Conservation (phyloP, 257 asterid genomes). For the Gentiana macrophylla region DNA sequence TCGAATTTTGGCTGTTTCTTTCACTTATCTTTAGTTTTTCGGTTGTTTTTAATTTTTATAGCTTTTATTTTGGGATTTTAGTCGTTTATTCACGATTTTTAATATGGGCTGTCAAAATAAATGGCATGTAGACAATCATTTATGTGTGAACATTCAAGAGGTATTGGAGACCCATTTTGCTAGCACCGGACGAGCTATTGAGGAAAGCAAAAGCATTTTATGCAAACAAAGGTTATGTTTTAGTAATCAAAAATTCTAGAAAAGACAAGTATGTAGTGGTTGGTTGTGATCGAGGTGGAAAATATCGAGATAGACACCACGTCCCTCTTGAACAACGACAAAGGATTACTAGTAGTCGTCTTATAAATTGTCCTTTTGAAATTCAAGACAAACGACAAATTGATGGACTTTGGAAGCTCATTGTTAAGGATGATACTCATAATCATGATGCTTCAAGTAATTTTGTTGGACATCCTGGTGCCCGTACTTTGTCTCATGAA, state of each 20-base stretch:
- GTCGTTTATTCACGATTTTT: too few relatives aligned
- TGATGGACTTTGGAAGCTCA: background rate
- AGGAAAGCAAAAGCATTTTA: background rate
- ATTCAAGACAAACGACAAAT: background rate
- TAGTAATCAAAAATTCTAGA: background rate
- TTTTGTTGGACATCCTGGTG: background rate
- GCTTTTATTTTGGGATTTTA: too few relatives aligned
- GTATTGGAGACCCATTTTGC: background rate
- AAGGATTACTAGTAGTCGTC: background rate
- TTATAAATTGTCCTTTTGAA: conserved; percentile 1
- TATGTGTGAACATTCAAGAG: too few relatives aligned
- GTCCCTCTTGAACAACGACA: background rate
- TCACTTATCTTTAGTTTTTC: too few relatives aligned
- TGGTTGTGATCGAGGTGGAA: background rate
- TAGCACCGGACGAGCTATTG: background rate
- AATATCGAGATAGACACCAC: background rate
- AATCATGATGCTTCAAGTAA: background rate
- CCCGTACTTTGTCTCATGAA: background rate
- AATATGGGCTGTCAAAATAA: too few relatives aligned
- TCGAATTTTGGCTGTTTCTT: too few relatives aligned
- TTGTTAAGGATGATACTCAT: background rate
- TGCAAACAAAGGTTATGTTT: background rate
- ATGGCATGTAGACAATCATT: too few relatives aligned
- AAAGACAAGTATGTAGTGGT: background rate
- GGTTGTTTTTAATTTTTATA: too few relatives aligned